Percentiles rank a stretch among this genome's conserved stretches.
Conservation (phyloP, 345 rosid species). For the Atalantia buxifolia region DNA sequence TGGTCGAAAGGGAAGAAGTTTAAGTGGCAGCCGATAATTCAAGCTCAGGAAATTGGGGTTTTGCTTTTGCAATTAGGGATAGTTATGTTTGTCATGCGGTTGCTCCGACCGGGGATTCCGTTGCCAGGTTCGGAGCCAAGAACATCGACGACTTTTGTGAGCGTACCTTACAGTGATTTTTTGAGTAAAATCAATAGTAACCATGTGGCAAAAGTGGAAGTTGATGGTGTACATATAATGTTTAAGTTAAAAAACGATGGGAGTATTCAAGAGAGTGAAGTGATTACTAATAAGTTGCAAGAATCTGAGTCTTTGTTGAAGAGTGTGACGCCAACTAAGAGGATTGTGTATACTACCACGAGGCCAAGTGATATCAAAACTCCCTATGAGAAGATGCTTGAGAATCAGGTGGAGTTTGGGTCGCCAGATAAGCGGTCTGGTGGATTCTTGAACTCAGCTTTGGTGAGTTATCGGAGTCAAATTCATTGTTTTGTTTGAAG, state of each 20-base stretch:
- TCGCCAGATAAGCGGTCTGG: conserved; percentile 87
- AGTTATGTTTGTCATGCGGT: conserved; percentile 75
- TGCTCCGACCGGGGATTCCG: conserved; percentile 84
- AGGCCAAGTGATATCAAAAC: conserved; percentile 81
- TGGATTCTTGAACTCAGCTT: conserved; percentile 73
- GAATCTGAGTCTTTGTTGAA: conserved; percentile 59
- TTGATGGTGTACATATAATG: conserved; percentile 79
- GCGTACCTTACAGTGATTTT: conserved; percentile 89
- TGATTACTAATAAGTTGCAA: conserved; percentile 38
- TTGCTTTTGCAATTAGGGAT: conserved; percentile 75
- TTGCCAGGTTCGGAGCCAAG: conserved; percentile 84
- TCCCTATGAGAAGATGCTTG: conserved; percentile 94
- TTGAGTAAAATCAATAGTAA: conserved; percentile 62
- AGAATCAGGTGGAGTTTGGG: conserved; percentile 82
- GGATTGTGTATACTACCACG: conserved; percentile 73
- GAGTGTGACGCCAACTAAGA: conserved; percentile 56
- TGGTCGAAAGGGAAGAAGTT: conserved; percentile 63
- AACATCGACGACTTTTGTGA: conserved; percentile 50
- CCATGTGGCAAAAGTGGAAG: conserved; percentile 84
- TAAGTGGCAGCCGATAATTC: conserved; percentile 82
- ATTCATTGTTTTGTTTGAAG: neutral
- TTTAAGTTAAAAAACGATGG: conserved; percentile 72
- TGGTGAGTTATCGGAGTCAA: conserved; percentile 41
- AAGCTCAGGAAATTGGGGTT: conserved; percentile 74
- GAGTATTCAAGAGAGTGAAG: conserved; percentile 38